Base-by-base conservation (phyloP, 441 rosid genomes). In the Erysimum pusillum region DNA sequence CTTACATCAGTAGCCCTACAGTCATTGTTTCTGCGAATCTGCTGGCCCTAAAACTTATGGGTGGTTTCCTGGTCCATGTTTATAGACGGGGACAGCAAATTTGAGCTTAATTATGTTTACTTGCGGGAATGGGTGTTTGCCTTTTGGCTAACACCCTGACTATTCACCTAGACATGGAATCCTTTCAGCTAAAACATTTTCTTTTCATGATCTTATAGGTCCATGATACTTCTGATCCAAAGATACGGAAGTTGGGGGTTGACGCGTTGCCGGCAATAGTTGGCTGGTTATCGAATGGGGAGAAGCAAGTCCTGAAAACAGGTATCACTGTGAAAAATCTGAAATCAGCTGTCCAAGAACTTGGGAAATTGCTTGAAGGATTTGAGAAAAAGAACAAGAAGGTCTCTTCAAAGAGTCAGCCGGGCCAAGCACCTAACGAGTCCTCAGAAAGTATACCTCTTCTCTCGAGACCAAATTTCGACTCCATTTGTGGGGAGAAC, bases 281-380 rank as follows among this genome's bases (percentile, higher is more conserved):
- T 71, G 98, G 97, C 56, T 92, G 93, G 93, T 80, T 88, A 41
- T 86, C 96, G 3, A 92, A 90, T 39, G 98, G 97, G 48, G 98
- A 93, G 82, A 89, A 83, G 60, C 90, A 88, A 60, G 75, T 90
- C 7, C 62, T 95, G 52, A 89, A 80, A 83, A 81, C 87, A 3
- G 92, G 98, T 52, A 82, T 92, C 52, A 84, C 90, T 51, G 96
- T 92, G 63, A 95, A 90, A 83, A 94, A 93, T 79, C 25, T 86
- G 78, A 87, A 84, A 49, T 85, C 95, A 74, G 87, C 94, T 13
- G 70, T 95, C 73, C 81, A 78, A n/a, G 96, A 93, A 51, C 88
- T 95, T 35, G 83, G 92, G 74, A 38, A 41, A 63, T 54, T 89
- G 62, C 87, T 95, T 36, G 93, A 93, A 52, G 83, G 81, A 45